phyloP scores from a whole-genome alignment of 164 flowering plant species.

The Tetrastigma voinierianum region DNA sequence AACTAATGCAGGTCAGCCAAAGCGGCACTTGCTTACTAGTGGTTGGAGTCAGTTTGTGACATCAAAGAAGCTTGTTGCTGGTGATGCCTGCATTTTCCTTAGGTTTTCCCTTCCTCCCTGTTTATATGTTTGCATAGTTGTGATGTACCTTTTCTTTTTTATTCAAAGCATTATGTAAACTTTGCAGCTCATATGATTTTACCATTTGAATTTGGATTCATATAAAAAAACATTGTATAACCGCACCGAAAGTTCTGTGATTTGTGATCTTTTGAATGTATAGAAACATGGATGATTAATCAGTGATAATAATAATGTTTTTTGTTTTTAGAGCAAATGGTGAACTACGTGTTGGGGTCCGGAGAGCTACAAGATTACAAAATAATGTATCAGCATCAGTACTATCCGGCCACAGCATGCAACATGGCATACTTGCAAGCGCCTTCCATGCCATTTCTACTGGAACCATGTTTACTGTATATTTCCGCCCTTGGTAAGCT shows the following conservation, averaged over 20 bases:
- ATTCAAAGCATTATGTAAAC: neutral
- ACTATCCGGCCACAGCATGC: slow-evolving; percentile 59
- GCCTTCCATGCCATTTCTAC: slow-evolving; percentile 58
- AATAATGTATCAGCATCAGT: slow-evolving; percentile 35
- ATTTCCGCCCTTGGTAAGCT: slow-evolving; percentile 54
- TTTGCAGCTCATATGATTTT: neutral
- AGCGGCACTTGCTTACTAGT: slow-evolving; percentile 63
- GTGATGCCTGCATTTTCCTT: slow-evolving; percentile 52
- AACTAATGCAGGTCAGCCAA: slow-evolving; percentile 57
- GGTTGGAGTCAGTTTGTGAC: slow-evolving; percentile 71
- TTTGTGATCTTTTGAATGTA: too few species aligned
- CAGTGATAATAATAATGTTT: neutral
- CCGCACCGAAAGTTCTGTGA: too few species aligned
- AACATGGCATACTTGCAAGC: slow-evolving; percentile 56
- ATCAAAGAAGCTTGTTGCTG: slow-evolving; percentile 52
- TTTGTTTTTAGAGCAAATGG: slow-evolving; percentile 45
- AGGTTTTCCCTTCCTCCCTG: slow-evolving; percentile 19
- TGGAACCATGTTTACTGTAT: slow-evolving; percentile 49
- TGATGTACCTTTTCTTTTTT: neutral
- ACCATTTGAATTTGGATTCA: too few species aligned
- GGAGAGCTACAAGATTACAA: slow-evolving; percentile 36
- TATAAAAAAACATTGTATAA: too few species aligned
- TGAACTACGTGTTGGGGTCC: slow-evolving; percentile 55
- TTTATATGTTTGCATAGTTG: neutral
- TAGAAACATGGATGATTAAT: too few species aligned